These are phyloP conservation scores for Pseudonitzschia pungens DNA, from an alignment of 108 stramenopile species.

Conservation along the genomic window DNA sequence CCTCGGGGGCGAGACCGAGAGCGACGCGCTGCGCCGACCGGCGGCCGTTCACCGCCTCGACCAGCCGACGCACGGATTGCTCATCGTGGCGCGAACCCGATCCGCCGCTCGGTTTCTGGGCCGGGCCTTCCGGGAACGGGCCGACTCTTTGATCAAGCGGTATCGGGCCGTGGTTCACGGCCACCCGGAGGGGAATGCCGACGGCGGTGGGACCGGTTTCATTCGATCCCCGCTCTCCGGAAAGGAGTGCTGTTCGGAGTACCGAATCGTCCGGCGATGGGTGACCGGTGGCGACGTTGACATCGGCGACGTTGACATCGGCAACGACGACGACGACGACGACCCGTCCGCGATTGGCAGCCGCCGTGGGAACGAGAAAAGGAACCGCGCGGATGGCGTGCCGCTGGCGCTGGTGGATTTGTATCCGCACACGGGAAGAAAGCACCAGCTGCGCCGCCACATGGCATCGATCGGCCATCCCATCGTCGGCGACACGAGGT, in stretches of 20 bases:
- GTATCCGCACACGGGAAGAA: constrained; percentile 67
- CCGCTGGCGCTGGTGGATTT: constrained; percentile 63
- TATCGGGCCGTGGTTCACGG: neutral
- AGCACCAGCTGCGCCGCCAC: constrained; percentile 85
- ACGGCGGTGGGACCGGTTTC: neutral
- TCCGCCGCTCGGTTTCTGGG: neutral
- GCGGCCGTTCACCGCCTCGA: neutral
- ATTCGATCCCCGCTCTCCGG: neutral
- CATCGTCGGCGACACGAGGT: constrained; percentile 79
- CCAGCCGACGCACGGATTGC: neutral
- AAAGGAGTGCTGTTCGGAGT: constrained; percentile 6
- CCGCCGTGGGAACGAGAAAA: neutral
- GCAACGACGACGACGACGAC: neutral
- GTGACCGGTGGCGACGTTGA: neutral
- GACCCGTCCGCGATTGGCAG: neutral
- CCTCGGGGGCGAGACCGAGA: neutral
- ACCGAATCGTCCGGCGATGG: neutral
- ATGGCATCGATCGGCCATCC: constrained; percentile 87
- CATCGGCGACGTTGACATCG: too few species aligned
- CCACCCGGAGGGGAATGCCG: neutral
- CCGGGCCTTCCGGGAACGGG: neutral
- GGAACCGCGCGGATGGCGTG: neutral
- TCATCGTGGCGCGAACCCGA: neutral
- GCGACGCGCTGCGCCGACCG: neutral
- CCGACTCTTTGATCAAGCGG: neutral